Percentiles rank a stretch among this genome's conserved stretches.
These are phyloP conservation scores for Lobulomyces angularis DNA, from an alignment of 192 early-diverging fungal species.

Conservation along the genomic window DNA sequence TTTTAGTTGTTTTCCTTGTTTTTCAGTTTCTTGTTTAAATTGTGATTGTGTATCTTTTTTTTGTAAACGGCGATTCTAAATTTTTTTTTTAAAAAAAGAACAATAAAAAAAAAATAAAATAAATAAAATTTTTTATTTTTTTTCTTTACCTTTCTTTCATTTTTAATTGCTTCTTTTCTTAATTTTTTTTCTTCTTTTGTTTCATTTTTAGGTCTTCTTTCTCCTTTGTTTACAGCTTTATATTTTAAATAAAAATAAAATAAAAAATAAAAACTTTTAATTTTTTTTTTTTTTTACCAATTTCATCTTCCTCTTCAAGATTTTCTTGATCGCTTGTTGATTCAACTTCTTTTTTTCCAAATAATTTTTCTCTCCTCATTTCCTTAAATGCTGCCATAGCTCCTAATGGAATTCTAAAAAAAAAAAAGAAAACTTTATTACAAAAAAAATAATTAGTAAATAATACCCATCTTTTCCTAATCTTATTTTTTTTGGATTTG, in stretches of 20 bases:
- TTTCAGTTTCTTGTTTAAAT: constrained; percentile 56
- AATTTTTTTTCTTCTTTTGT: constrained; percentile 83
- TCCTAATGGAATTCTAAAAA: constrained; percentile 1
- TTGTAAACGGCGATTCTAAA: constrained; percentile 44
- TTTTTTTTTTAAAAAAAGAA: neutral
- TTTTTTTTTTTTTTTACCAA: constrained; percentile 16
- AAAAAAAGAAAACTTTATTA: too few relatives aligned
- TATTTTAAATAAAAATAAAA: neutral
- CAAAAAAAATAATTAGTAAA: too few relatives aligned
- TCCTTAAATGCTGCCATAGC: constrained; percentile 8
- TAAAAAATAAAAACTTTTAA: constrained; percentile 2
- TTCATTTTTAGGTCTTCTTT: constrained; percentile 66
- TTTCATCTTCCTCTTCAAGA: constrained; percentile 13
- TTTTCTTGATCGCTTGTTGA: constrained; percentile 17
- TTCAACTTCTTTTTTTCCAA: constrained; percentile 25
- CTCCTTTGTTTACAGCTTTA: constrained; percentile 50
- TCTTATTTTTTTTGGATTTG: constrained; percentile 39
- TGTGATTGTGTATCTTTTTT: constrained; percentile 74
- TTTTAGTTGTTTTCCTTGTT: constrained; percentile 51
- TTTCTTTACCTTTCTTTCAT: constrained; percentile 50
- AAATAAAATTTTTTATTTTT: constrained; percentile 3
- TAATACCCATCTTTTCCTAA: constrained; percentile 58
- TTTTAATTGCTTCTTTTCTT: constrained; percentile 79
- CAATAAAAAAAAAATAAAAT: neutral
- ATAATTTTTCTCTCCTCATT: constrained; percentile 39